These are phyloP conservation scores for Elsinoe necatrix DNA, from an alignment of 2,329 filamentous ascomycete genomes.

Conservation along the genomic window DNA sequence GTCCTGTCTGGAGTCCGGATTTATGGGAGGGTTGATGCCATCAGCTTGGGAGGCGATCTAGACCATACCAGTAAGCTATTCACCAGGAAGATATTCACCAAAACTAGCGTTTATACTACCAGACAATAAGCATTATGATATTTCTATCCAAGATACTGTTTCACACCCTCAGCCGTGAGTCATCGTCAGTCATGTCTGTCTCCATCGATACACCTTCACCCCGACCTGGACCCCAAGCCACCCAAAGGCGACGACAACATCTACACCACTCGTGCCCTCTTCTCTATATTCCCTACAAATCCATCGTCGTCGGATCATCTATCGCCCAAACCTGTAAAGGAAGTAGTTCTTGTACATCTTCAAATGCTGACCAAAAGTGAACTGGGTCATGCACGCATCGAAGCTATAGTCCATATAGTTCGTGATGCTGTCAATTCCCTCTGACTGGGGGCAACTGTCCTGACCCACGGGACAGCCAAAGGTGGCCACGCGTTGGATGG, in stretches of 20 bases:
- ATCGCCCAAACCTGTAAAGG: conserved; percentile 31
- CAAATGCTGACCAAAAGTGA: conserved; percentile 42
- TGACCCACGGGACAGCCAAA: conserved; percentile 46
- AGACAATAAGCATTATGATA: conserved; percentile 12
- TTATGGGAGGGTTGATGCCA: no score
- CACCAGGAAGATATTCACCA: no score
- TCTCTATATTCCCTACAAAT: neutral
- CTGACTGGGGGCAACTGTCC: conserved; percentile 42
- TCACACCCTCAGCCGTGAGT: neutral
- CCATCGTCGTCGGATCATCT: neutral
- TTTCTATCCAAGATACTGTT: neutral
- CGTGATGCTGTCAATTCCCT: conserved; percentile 45
- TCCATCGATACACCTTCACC: conserved; percentile 1
- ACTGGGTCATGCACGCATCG: conserved; percentile 47
- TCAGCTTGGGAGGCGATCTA: no score
- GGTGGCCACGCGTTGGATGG: conserved; percentile 36
- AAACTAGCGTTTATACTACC: no score
- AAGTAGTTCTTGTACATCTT: conserved; percentile 47
- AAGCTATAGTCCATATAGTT: conserved; percentile 54
- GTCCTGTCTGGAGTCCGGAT: no score
- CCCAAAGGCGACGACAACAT: no score
- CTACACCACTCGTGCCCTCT: no score
- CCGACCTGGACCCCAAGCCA: neutral
- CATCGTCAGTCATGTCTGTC: neutral
- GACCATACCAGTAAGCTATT: no score